These are phyloP conservation scores for Quercus agrifolia DNA, from an alignment of 306 rosid genomes.

Conservation along the genomic window DNA sequence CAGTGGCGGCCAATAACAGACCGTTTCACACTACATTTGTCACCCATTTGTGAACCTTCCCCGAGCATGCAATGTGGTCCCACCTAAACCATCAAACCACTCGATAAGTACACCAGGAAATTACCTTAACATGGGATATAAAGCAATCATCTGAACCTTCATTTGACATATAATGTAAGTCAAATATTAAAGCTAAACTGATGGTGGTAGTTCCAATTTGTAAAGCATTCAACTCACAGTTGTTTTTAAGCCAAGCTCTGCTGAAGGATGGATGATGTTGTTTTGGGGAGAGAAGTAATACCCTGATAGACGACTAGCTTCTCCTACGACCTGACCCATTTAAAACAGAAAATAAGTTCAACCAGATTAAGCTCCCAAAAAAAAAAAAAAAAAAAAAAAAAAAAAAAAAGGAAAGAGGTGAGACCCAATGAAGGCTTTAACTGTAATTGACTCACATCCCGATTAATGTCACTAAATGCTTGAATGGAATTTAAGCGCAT, in stretches of 20 bases:
- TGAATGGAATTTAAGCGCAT: conserved; percentile 84
- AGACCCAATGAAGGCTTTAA: conserved; percentile 6
- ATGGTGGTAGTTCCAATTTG: background rate
- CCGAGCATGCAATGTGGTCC: conserved; percentile 99
- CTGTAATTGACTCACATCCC: conserved; percentile 70
- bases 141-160: conserved; percentile 17
- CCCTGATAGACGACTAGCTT: conserved; percentile 82
- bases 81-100: conserved; percentile 49
- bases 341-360: conserved; percentile 16
- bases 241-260: conserved; percentile 86
- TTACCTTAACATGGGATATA: conserved; percentile 17
- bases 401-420: background rate
- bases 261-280: conserved; percentile 77
- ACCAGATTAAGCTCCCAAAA: conserved; percentile 14
- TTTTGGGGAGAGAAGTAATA: conserved; percentile 88
- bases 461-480: conserved; percentile 85
- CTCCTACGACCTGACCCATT: conserved; percentile 71
- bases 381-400: conserved; percentile 8
- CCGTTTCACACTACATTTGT: conserved; percentile 94
- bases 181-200: background rate
- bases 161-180: conserved; percentile 4
- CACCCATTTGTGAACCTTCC: conserved; percentile 97
- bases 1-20: conserved; percentile 99
- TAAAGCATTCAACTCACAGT: conserved; percentile 59
- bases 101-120: conserved; percentile 18